phyloP scores from a whole-genome alignment of 1,139 yeast species.

The Hansenula lynferdii region DNA sequence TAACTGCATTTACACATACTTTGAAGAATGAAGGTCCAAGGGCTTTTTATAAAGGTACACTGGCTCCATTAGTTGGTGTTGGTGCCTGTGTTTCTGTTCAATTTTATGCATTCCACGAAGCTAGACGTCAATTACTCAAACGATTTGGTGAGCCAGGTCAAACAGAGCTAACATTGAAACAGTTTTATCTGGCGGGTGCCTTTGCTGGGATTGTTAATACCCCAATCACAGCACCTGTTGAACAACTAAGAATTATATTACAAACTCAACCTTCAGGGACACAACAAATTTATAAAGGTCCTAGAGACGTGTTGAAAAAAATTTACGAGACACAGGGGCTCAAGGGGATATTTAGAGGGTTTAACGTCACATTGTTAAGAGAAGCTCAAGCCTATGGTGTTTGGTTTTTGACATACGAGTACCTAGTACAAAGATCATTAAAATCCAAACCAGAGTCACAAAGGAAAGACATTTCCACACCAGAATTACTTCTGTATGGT shows the following conservation, averaged over 20 bases:
- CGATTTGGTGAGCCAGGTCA: slow-evolving; percentile 17
- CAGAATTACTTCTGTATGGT: slow-evolving; percentile 63
- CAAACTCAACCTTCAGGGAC: slow-evolving; percentile 48
- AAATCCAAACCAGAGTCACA: slow-evolving; percentile 23
- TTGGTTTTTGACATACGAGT: slow-evolving; percentile 75
- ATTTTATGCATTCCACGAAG: slow-evolving; percentile 75
- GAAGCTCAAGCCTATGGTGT: slow-evolving; percentile 82
- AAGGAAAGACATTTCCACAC: slow-evolving; percentile 53
- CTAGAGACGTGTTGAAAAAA: slow-evolving; percentile 41
- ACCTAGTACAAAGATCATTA: slow-evolving; percentile 42
- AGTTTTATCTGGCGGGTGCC: slow-evolving; percentile 70
- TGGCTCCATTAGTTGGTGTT: slow-evolving; percentile 52
- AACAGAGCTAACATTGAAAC: slow-evolving; percentile 44
- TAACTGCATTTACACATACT: slow-evolving; percentile 49
- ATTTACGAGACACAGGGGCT: slow-evolving; percentile 45
- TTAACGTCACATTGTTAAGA: slow-evolving; percentile 52
- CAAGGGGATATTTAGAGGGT: slow-evolving; percentile 56
- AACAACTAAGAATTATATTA: slow-evolving; percentile 66
- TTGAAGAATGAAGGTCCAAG: slow-evolving; percentile 53
- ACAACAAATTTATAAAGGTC: slow-evolving; percentile 35
- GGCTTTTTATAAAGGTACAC: slow-evolving; percentile 57
- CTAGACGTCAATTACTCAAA: slow-evolving; percentile 52
- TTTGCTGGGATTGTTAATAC: slow-evolving; percentile 75
- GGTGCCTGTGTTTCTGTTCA: slow-evolving; percentile 72
- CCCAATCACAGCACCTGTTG: slow-evolving; percentile 70